phyloP scores from a whole-genome alignment of 2,329 filamentous ascomycete genomes.

The Paramyrothecium sp. region DNA sequence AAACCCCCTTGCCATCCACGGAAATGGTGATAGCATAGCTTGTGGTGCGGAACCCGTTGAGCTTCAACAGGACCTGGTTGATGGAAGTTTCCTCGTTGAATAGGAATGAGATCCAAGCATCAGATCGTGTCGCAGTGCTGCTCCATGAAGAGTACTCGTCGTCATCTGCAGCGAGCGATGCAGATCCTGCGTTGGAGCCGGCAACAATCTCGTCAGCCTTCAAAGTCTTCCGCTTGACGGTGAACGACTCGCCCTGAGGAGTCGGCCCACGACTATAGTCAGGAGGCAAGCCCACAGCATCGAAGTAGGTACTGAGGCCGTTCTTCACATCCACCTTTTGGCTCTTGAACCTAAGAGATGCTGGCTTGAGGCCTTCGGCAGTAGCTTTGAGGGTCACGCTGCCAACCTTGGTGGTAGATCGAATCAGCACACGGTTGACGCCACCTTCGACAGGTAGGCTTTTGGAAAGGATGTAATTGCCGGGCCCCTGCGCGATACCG shows the following conservation, averaged over 20 bases:
- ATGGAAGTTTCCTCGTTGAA: not conserved
- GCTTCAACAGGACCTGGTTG: not conserved
- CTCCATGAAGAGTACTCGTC: not conserved
- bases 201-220: not conserved
- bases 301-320: not conserved
- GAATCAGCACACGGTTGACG: not conserved
- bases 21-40: not conserved
- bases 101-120: not conserved
- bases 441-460: not conserved
- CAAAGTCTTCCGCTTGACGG: not conserved
- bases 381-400: not conserved
- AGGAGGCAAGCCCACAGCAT: not conserved
- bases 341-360: not conserved
- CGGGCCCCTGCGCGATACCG: not conserved
- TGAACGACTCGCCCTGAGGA: not conserved
- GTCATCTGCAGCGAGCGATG: not conserved
- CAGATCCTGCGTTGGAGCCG: not conserved
- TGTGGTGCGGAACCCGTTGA: not conserved
- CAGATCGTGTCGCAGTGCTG: not conserved
- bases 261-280: not conserved
- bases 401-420: not conserved
- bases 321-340: not conserved
- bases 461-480: not conserved
- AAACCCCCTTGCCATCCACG: not conserved
- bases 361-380: not conserved